Base-by-base conservation (phyloP, 495 filamentous ascomycete genomes). In the Rhypophila decipiens region DNA sequence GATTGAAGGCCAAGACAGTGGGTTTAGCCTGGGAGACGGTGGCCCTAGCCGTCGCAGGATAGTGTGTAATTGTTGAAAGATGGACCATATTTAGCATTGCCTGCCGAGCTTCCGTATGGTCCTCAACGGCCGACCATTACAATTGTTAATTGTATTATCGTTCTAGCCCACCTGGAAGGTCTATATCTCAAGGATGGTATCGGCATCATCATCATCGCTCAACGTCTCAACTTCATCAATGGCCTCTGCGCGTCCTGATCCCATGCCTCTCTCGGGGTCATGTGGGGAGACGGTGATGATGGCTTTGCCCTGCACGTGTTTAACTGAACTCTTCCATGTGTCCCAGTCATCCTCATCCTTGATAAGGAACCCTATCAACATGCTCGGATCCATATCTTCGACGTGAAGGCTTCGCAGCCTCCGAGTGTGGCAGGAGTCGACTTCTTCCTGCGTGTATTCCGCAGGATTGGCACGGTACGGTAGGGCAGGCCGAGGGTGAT, bases 291-390 rank as follows among this genome's bases (percentile, higher is more conserved):
- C 80, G 59, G 89, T 85, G 44, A 98, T 81, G 33, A 98, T 86
- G 13, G 81, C 76, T 60, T 95, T 96, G 21, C 89, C 88, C 49
- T 83, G 73, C 9, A 83, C 77, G 33, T 82, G 73, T 49, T 74
- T 72, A 8, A 96, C 74, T 13, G 76, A 76, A 41, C 70, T 66
- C 54, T 86, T 81, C 90, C 89, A 97, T 51, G 79, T 75, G 24
- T 71, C 67, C 87, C 94, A 99, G 49, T 97, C 94, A 20, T 79
- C 75, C 52, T 88, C 82, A 52, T 88, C 75, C 24, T 73, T 75
- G 48, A 99, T 90, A 4, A 99, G 70, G 56, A 99, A 97, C n/a
- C 86, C 94, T 45, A 99, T 86, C 23, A 99, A 71, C 94, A 99
- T 99, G 64, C 90, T 96, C 7, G 94, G 94, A 57, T 99, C 94